phyloP scores from a whole-genome alignment of 148 eudicot species.

The Spergularia bocconei region DNA sequence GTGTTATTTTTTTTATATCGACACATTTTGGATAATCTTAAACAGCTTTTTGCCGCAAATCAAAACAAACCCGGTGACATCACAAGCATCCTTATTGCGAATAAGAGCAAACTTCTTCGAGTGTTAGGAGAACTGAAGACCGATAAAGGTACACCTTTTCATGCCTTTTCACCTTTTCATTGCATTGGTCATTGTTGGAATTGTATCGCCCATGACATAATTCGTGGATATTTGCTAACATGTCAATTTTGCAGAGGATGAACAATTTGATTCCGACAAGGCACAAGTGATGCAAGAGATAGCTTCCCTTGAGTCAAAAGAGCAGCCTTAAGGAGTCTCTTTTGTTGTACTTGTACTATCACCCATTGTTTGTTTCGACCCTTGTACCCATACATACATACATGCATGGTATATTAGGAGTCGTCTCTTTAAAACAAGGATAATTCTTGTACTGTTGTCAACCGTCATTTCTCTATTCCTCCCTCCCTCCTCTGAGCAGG shows the following conservation, averaged over 20 bases:
- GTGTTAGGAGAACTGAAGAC: conserved; percentile 46
- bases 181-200: neutral
- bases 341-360: conserved; percentile 15
- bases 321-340: conserved; percentile 27
- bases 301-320: conserved; percentile 38
- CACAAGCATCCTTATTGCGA: conserved; percentile 40
- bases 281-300: conserved; percentile 46
- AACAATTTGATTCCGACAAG: conserved; percentile 43
- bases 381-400: neutral
- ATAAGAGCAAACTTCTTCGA: conserved; percentile 49
- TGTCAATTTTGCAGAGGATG: conserved; percentile 41
- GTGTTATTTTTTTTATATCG: neutral
- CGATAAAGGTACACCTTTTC: conserved; percentile 36
- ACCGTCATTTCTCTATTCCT: neutral
- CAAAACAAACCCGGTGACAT: conserved; percentile 46
- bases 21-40: neutral
- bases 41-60: conserved; percentile 49
- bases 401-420: neutral
- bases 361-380: conserved; percentile 13
- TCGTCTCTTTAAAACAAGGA: too few species aligned
- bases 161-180: neutral
- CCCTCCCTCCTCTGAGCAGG: neutral
- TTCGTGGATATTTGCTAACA: neutral
- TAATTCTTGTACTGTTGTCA: neutral
- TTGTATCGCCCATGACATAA: neutral